Evolutionary conservation across 495 filamentous ascomycete species (phyloP).

Genomic region (Penicillium chermesinum): DNA sequence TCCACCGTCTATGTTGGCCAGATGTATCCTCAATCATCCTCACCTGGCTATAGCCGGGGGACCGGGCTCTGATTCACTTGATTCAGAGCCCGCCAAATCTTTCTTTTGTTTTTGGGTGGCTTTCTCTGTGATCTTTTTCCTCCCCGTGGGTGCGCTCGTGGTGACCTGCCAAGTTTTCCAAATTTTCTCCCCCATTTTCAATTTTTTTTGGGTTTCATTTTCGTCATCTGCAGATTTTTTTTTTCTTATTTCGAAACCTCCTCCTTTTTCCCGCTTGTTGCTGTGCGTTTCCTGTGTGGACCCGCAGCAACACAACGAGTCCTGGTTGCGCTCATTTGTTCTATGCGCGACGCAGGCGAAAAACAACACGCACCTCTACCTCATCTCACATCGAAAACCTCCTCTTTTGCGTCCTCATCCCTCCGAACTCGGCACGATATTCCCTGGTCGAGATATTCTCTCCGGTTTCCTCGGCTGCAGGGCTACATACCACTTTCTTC

Average conservation of each 20-base stretch:
- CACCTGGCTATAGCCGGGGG: constrained; percentile 15
- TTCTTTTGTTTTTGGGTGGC: constrained; percentile 25
- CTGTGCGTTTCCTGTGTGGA: constrained; percentile 4
- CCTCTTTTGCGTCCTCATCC: constrained; percentile 1
- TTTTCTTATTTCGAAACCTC: constrained; percentile 9
- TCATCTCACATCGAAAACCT: constrained; percentile 6
- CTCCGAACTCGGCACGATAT: constrained; percentile 4
- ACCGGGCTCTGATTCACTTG: constrained; percentile 11
- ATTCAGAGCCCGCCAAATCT: constrained; percentile 3
- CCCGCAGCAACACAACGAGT: constrained; percentile 6
- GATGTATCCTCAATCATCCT: constrained; percentile 18
- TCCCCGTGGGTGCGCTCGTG: constrained; percentile 1
- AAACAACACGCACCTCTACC: constrained; percentile 4
- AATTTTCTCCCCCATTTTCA: neutral
- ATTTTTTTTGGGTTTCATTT: constrained; percentile 11
- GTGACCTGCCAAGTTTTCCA: constrained; percentile 1
- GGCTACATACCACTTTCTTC: constrained; percentile 2
- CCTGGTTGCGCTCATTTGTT: constrained; percentile 13
- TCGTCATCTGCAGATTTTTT: constrained; percentile 4
- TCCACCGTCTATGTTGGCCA: constrained; percentile 26
- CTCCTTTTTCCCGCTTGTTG: constrained; percentile 6
- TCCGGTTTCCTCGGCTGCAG: constrained; percentile 2
- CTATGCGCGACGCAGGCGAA: constrained; percentile 7
- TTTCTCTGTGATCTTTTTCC: constrained; percentile 10
- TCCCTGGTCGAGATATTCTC: constrained; percentile 6